These are phyloP conservation scores for Fusarium subtropicale DNA, from an alignment of 2,329 filamentous ascomycete genomes.

Conservation along the genomic window DNA sequence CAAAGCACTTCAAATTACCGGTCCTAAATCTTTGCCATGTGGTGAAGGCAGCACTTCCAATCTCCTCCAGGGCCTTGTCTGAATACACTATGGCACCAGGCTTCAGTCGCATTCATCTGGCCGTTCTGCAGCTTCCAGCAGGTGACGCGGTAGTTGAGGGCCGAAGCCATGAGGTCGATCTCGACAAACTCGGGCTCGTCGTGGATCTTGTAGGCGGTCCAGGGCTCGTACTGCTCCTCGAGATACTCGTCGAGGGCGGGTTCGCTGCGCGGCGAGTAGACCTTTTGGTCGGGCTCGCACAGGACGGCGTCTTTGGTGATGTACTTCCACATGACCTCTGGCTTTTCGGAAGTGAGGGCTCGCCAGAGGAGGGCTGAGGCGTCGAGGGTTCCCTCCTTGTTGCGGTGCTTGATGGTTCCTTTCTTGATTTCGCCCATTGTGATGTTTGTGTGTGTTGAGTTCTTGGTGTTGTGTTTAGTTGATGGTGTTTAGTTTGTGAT, in stretches of 20 bases:
- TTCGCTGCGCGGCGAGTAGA: constrained; percentile 50
- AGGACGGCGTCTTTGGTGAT: constrained; percentile 51
- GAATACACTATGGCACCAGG: constrained; percentile 51
- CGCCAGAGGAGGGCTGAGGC: constrained; percentile 52
- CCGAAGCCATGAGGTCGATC: constrained; percentile 53
- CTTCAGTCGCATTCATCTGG: constrained; percentile 52
- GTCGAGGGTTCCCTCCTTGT: constrained; percentile 53
- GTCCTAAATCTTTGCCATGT: constrained; percentile 46
- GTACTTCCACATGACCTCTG: constrained; percentile 50
- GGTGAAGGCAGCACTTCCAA: constrained; percentile 52
- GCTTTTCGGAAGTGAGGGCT: constrained; percentile 51
- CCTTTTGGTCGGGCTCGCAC: constrained; percentile 48
- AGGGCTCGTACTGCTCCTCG: constrained; percentile 51
- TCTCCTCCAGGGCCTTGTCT: constrained; percentile 51
- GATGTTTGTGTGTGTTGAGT: not conserved
- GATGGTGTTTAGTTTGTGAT: not conserved
- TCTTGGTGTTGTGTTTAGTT: not conserved
- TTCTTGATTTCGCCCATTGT: constrained; percentile 40
- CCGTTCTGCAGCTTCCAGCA: constrained; percentile 48
- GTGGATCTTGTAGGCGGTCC: constrained; percentile 53
- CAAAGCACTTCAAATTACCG: constrained; percentile 21
- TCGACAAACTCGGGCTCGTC: constrained; percentile 53
- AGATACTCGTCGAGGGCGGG: constrained; percentile 50
- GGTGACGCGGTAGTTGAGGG: constrained; percentile 50
- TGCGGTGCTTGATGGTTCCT: constrained; percentile 51